These are phyloP conservation scores for Diaporthe vaccinii DNA, from an alignment of 2,329 filamentous ascomycete species.

Conservation along the genomic window DNA sequence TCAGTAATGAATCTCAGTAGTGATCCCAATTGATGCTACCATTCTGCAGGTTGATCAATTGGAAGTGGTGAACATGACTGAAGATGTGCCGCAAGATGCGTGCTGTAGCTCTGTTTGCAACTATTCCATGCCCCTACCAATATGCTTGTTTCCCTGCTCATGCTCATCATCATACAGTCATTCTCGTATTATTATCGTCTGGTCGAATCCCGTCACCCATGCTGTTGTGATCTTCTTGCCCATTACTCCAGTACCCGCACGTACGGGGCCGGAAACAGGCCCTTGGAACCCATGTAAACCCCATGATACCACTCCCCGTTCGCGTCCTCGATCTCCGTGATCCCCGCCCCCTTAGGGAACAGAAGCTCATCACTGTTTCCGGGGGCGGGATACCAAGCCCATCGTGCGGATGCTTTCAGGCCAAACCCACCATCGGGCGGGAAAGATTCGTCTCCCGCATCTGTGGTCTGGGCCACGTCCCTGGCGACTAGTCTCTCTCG, in stretches of 20 bases:
- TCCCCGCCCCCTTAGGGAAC: constrained; percentile 87
- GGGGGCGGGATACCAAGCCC: constrained; percentile 82
- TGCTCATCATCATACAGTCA: constrained; percentile 35
- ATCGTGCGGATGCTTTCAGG: constrained; percentile 73
- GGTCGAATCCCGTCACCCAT: not conserved
- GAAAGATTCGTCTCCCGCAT: constrained; percentile 59
- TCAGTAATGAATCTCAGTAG: not conserved
- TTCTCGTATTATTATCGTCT: not conserved
- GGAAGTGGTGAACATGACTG: not conserved
- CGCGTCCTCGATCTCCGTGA: constrained; percentile 86
- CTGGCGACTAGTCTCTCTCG: constrained; percentile 63
- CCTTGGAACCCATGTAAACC: constrained; percentile 83
- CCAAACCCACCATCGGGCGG: constrained; percentile 84
- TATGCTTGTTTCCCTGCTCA: constrained; percentile 22
- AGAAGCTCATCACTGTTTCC: constrained; percentile 80
- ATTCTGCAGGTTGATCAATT: not conserved
- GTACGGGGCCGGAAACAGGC: constrained; percentile 85
- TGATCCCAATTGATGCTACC: too few species aligned
- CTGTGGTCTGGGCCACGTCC: constrained; percentile 63
- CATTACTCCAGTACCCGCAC: constrained; percentile 63
- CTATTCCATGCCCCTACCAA: constrained; percentile 1
- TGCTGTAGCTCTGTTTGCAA: not conserved
- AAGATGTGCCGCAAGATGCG: not conserved
- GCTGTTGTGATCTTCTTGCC: not conserved
- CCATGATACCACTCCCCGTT: constrained; percentile 95